Base-by-base conservation (phyloP, 2,329 filamentous ascomycete genomes). In the Xenosphaeropsis pyriputrescens region DNA sequence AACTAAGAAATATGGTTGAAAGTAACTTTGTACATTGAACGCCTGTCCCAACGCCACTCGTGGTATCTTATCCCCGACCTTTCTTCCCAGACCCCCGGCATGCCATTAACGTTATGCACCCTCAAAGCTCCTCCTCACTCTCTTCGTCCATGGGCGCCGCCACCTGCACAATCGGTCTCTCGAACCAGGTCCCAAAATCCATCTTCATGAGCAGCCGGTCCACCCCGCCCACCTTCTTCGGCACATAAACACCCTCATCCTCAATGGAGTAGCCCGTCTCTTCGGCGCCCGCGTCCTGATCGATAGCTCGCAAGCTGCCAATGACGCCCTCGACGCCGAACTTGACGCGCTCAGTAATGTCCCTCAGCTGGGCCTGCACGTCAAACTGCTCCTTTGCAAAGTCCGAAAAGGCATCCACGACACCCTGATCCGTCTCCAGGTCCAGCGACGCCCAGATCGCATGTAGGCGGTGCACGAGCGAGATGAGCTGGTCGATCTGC, bases 161-260 rank as follows among this genome's bases (percentile, higher is more conserved):
- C 8, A 11, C 8, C 22, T 26, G 22, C 8, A 9, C 22, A 26
- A 26, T 46, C 29, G 37, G 41, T 16, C 22, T 44, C 41, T 51
- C 47, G 43, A 57, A 55, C 54, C 54, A 57, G 0, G 50, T 48
- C 5, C 54, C 54, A 46, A 57, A 57, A 46, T 94, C 86, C 49
- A 95, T 62, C 63, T 94, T 94, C 85, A 94, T 93, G 53, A 95
- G 58, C 53, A 95, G 59, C 41, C 83, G 68, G 60, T 94, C 85
- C 34, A 95, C 75, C 1, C 85, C 83, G 0, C 84, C 84, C 3
- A 85, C 72, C 42, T 80, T 75, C 43, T 74, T 69, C 1, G 85
- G 80, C 19, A 78, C 67, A 54, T 84, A 94, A 43, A 58, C 58
- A 0, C 62, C 66, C 30, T 63, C 61, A 22, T 69, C 65, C 11